A percentile compares a stretch with the other conserved stretches of the same genome.
Conservation (phyloP, 2,329 filamentous ascomycete species). For the Alternaria atra region DNA sequence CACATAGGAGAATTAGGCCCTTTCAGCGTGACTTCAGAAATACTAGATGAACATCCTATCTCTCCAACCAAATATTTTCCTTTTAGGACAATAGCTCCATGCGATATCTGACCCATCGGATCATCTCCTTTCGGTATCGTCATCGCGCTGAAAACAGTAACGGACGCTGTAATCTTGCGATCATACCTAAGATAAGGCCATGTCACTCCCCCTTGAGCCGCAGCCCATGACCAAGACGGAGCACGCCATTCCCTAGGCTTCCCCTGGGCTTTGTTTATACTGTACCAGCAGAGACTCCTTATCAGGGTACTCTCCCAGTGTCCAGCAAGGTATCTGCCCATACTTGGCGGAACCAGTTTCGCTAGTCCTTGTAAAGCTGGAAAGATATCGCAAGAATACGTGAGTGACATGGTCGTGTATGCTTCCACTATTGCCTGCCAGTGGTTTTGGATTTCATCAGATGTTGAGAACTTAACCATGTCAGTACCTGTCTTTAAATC, state of each 20-base stretch:
- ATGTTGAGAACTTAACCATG: no score
- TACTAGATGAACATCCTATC: not conserved
- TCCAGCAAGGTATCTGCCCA: constrained; percentile 16
- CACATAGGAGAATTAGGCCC: no score
- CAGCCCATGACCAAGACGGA: constrained; percentile 20
- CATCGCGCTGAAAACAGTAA: not conserved
- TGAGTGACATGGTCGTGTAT: constrained; percentile 9
- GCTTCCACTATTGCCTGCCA: constrained; percentile 2
- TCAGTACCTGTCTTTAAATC: no score
- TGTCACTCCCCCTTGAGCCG: not conserved
- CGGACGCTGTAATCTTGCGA: not conserved
- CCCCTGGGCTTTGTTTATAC: not conserved
- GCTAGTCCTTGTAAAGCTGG: constrained; percentile 17
- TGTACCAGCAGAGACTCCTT: constrained; percentile 2
- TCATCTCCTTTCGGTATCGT: constrained; percentile 8
- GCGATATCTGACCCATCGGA: constrained; percentile 7
- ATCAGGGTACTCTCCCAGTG: constrained; percentile 8
- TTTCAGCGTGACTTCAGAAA: no score
- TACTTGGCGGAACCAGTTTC: not conserved
- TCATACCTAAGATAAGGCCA: not conserved
- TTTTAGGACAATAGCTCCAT: not conserved
- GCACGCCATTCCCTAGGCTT: constrained; percentile 6
- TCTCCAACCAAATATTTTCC: not conserved
- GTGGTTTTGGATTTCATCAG: not conserved
- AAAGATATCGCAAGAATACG: constrained; percentile 8